Evolutionary conservation across 768 basidiomycete species (phyloP), one percentile per base, ranked within the genome.

Genomic region (Cyathus striatus): DNA sequence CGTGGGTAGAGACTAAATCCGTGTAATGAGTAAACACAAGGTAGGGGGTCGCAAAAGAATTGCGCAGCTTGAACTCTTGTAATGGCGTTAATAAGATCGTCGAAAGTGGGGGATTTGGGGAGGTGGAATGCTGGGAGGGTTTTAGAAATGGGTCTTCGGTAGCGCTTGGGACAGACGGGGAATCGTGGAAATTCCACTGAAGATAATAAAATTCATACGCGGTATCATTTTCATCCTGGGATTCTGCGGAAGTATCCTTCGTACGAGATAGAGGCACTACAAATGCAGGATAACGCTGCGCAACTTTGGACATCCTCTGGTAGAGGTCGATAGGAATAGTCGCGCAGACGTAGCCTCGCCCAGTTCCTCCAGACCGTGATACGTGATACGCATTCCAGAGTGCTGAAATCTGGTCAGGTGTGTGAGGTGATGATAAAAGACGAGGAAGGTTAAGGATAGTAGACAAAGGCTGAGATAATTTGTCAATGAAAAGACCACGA

Each of bases 71-170:
- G 76, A 90, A 99, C 65, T 97, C 95, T 51, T 87, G 84, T 33
- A 98, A 72, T 2, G 94, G 89, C 0, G 96, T 93, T 69, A 95
- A 95, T 25, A 98, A 72, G 41, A 95, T 73, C 0, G 92, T 93
- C 5, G 92, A 79, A 2, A 65, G 67, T 40, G 67, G 70, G 13
- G 79, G 76, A 50, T 79, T 78, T 9, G 60, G 44, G 2, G 47
- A 43, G 32, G 57, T 49, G 12, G 57, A 54, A 4, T 54, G 49
- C 21, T 53, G 44, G 23, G 46, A 54, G 16, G 52, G 43, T 23
- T 52, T 46, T 4, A 68, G 58, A 58, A 80, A 78, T 4, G 68
- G 65, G 53, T 81, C 69, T 30, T 68, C 63, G 13, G 51, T 56
- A n/a, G 68, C 56, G 1, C 70, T 63, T 4, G 87, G 85, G 4